A percentile compares a stretch with the other conserved stretches of the same genome.
Evolutionary conservation across 2,329 filamentous ascomycete genomes (phyloP).

Genomic region (Metarhizium rileyi): DNA sequence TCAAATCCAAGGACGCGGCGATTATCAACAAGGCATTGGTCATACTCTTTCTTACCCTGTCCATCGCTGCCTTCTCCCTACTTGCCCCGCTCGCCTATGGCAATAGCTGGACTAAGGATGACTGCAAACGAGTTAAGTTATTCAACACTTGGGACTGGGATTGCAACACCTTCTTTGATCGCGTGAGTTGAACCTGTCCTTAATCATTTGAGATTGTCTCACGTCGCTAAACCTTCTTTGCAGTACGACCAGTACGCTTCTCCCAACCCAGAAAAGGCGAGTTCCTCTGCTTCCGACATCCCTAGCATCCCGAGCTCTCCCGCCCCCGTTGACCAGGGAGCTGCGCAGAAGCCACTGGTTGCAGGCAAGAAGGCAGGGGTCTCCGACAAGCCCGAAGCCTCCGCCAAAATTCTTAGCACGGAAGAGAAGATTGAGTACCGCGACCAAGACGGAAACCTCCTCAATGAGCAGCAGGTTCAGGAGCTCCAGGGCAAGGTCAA

Average conservation of each 20-base stretch:
- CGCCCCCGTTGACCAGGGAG: conserved; percentile 1
- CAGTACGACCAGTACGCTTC: conserved; percentile 9
- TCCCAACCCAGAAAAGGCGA: conserved; percentile 8
- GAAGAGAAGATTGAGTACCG: conserved; percentile 90
- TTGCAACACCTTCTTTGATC: conserved; percentile 83
- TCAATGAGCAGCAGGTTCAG: conserved; percentile 75
- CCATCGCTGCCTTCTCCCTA: conserved; percentile 68
- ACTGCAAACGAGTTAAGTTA: conserved; percentile 81
- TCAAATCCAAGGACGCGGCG: conserved; percentile 58
- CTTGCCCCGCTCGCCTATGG: conserved; percentile 87
- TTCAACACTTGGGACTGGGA: conserved; percentile 94
- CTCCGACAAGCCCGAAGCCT: conserved; percentile 40
- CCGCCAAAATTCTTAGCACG: conserved; percentile 40
- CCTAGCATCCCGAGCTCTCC: conserved; percentile 18
- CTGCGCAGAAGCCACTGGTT: neutral
- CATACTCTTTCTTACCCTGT: conserved; percentile 62
- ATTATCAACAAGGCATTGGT: conserved; percentile 66
- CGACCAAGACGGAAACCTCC: conserved; percentile 66
- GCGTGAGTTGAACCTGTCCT: conserved; percentile 51
- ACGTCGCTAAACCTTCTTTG: neutral
- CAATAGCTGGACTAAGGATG: conserved; percentile 82
- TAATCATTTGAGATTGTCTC: neutral
- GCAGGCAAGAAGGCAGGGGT: conserved; percentile 20
- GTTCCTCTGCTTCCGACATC: conserved; percentile 19
- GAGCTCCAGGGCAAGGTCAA: conserved; percentile 84